Base-by-base conservation (phyloP, 441 rosid species). In the Populus hybrid region DNA sequence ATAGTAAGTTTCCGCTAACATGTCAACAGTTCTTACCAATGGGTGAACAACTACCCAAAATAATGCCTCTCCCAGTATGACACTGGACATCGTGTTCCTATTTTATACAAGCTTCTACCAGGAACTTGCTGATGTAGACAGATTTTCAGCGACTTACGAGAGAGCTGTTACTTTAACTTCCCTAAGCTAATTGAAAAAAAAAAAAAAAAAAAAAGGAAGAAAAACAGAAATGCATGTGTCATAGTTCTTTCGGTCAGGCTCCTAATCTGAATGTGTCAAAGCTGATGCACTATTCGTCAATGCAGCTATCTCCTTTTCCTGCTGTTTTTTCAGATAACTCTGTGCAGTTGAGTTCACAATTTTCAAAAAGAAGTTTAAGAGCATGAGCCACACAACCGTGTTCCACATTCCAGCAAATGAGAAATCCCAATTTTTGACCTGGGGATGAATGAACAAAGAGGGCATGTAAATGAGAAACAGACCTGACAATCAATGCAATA, bases 311-410 rank as follows among this genome's bases (percentile, higher is more conserved):
- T 93, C 88, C 77, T 80, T 83, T 26, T 94, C 94, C 84, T 93
- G 99, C 85, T 88, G 88, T 71, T 88, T 86, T 85, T 89, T 92
- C 78, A 88, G 88, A 82, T 93, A 90, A 24, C 81, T 82, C 79
- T 87, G 95, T 5, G 99, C 98, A 28, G 98, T 92, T 75, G 97
- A 82, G 46, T 87, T 96, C 84, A 96, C 93, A 35, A 94, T 91
- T 90, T 92, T 95, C 71, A 87, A 81, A 78, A 93, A 94, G 93
- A 94, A 96, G 88, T 95, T 93, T 78, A 95, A 70, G 67, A 95
- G 99, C 99, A 95, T 93, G 73, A 96, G 93, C 98, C 98, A 96
- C 46, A 96, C 99, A 0, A 93, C 79, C 6, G 93, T 84, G 69
- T 93, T 96, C 99, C 99, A 96, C 74, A 93, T 73, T n/a, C 93